Percentiles rank a stretch among this genome's conserved stretches.
Conservation (phyloP, 768 basidiomycete genomes). For the Lanmaoa rubissima region DNA sequence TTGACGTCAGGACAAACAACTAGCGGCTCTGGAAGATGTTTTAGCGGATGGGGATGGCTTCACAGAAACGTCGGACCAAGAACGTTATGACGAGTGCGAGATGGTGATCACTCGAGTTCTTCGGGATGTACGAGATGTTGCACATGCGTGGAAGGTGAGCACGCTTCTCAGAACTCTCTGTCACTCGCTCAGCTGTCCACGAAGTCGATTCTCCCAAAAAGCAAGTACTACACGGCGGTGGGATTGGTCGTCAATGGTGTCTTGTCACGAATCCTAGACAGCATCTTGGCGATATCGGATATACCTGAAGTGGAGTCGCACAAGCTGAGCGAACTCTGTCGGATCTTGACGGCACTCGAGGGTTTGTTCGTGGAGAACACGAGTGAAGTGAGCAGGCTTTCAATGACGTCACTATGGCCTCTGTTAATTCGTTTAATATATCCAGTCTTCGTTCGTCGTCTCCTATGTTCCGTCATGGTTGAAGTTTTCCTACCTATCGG, state of each 20-base stretch:
- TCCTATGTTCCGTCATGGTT: conserved; percentile 92
- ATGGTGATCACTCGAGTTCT: conserved; percentile 59
- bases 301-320: conserved; percentile 89
- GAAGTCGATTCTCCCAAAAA: conserved; percentile 67
- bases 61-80: conserved; percentile 64
- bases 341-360: conserved; percentile 75
- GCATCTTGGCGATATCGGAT: conserved; percentile 75
- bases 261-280: conserved; percentile 63
- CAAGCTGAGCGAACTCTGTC: conserved; percentile 77
- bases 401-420: neutral
- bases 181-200: neutral
- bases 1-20: conserved; percentile 24
- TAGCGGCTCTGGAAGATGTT: conserved; percentile 36
- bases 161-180: neutral
- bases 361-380: conserved; percentile 72
- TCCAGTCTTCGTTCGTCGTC: conserved; percentile 70
- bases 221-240: conserved; percentile 67
- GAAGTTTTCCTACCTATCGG: conserved; percentile 92
- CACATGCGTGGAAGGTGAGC: conserved; percentile 74
- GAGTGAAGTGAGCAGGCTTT: conserved; percentile 44
- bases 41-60: conserved; percentile 63
- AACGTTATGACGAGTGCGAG: conserved; percentile 76
- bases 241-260: conserved; percentile 70
- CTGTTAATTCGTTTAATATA: neutral
- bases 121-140: conserved; percentile 59